Conservation (phyloP, 371 early-diverging fungal species). For the Mucor indicus region DNA sequence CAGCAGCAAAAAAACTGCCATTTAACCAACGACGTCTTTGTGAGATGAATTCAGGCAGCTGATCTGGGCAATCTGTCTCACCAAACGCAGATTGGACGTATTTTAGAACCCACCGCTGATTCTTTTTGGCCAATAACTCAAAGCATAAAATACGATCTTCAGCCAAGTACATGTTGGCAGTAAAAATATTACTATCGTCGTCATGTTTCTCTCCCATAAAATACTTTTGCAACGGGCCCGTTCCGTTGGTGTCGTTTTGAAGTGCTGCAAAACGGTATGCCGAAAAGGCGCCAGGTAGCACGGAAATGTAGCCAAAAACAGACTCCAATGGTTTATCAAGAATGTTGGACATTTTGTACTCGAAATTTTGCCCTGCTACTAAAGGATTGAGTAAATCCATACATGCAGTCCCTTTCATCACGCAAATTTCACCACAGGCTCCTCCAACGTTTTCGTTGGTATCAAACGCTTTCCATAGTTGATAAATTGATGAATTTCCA, state of each 20-base stretch:
- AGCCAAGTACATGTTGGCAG: slow-evolving; percentile 77
- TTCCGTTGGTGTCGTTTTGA: slow-evolving; percentile 47
- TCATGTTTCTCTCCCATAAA: slow-evolving; percentile 63
- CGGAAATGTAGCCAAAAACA: slow-evolving; percentile 83
- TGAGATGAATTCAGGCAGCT: slow-evolving; percentile 65
- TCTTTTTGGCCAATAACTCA: slow-evolving; percentile 67
- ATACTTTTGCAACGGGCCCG: slow-evolving; percentile 65
- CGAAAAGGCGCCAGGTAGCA: slow-evolving; percentile 76
- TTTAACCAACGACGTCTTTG: slow-evolving; percentile 74
- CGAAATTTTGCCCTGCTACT: slow-evolving; percentile 83
- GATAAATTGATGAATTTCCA: slow-evolving; percentile 56
- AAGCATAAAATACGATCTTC: slow-evolving; percentile 79
- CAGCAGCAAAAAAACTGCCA: slow-evolving; percentile 70
- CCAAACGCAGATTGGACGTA: slow-evolving; percentile 71
- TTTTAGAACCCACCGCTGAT: slow-evolving; percentile 62
- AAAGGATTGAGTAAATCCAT: slow-evolving; percentile 68
- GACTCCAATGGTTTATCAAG: slow-evolving; percentile 82
- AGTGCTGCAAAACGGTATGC: slow-evolving; percentile 66
- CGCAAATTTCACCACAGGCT: slow-evolving; percentile 75
- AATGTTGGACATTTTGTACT: slow-evolving; percentile 84
- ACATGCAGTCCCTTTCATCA: slow-evolving; percentile 53
- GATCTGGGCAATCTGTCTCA: slow-evolving; percentile 72
- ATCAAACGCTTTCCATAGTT: slow-evolving; percentile 72
- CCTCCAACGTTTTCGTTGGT: slow-evolving; percentile 66
- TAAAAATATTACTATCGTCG: slow-evolving; percentile 50